A percentile compares a stretch with the other conserved stretches of the same genome.
Conservation (phyloP, 495 filamentous ascomycete genomes). For the Rhypophila decipiens region DNA sequence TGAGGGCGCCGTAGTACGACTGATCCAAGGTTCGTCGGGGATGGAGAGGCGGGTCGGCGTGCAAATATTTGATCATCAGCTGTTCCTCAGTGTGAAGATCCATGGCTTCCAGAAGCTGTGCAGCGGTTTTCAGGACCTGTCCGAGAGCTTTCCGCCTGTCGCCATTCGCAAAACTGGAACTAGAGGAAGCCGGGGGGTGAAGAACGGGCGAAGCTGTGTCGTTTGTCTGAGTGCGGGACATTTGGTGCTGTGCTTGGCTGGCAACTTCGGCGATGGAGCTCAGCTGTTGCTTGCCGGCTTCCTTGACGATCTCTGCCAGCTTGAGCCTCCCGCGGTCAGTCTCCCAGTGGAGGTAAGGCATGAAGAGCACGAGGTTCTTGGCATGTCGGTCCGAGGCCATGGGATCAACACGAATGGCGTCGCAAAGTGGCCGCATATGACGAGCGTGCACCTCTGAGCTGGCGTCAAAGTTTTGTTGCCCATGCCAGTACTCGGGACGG, state of each 20-base stretch:
- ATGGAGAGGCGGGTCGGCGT: slow-evolving; percentile 51
- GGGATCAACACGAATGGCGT: slow-evolving; percentile 7
- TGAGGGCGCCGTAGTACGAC: slow-evolving; percentile 56
- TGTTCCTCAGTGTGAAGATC: slow-evolving; percentile 44
- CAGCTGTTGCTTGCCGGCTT: slow-evolving; percentile 10
- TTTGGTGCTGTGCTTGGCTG: slow-evolving; percentile 13
- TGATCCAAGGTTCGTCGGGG: slow-evolving; percentile 61
- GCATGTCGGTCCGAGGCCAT: slow-evolving; percentile 5
- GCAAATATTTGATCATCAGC: slow-evolving; percentile 52
- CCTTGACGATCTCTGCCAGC: slow-evolving; percentile 16
- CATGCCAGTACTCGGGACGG: slow-evolving; percentile 25
- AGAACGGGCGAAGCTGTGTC: slow-evolving; percentile 5
- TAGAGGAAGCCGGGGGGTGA: background rate
- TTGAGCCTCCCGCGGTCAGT: slow-evolving; percentile 17
- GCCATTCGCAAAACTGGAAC: background rate
- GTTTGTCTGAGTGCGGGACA: slow-evolving; percentile 4
- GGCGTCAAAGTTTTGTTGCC: slow-evolving; percentile 22
- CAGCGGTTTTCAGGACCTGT: slow-evolving; percentile 13
- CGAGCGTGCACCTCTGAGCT: slow-evolving; percentile 19
- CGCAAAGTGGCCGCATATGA: slow-evolving; percentile 27
- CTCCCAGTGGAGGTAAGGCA: slow-evolving; percentile 32
- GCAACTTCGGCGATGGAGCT: slow-evolving; percentile 13
- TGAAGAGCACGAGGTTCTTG: slow-evolving; percentile 21
- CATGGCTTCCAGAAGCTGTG: slow-evolving; percentile 20
- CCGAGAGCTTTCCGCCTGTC: slow-evolving; percentile 10